Percentiles rank a stretch among this genome's conserved stretches.
Conservation (phyloP, 2,329 filamentous ascomycete species). For the Sporothrix variecibatus region DNA sequence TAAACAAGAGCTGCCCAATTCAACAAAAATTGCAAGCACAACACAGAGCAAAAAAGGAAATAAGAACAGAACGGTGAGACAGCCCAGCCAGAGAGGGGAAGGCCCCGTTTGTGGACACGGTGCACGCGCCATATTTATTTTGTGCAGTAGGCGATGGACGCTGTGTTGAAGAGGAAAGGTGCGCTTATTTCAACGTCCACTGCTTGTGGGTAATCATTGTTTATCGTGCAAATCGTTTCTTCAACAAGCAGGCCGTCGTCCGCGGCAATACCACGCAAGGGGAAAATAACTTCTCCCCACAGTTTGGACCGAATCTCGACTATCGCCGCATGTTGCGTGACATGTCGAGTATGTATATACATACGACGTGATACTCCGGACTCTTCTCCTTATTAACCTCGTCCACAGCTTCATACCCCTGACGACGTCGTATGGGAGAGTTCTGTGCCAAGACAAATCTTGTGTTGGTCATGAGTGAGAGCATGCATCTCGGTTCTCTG, state of each 20-base stretch:
- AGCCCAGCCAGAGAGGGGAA: background rate
- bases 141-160: background rate
- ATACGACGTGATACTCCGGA: background rate
- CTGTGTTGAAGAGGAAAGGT: slow-evolving; percentile 8
- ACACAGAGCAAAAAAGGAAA: background rate
- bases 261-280: background rate
- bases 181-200: slow-evolving; percentile 1
- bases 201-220: background rate
- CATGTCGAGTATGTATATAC: too few species aligned
- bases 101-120: background rate
- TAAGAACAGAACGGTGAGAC: background rate
- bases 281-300: background rate
- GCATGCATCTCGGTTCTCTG: background rate
- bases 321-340: background rate
- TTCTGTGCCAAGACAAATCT: slow-evolving; percentile 23
- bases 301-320: background rate
- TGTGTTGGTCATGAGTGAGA: slow-evolving; percentile 7
- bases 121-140: slow-evolving; percentile 8
- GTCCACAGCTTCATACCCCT: background rate
- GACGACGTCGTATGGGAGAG: slow-evolving; percentile 10
- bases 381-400: background rate
- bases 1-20: background rate
- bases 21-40: background rate
- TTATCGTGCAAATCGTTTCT: background rate
- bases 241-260: background rate